Percentiles rank a stretch among this genome's conserved stretches.
Evolutionary conservation across 345 rosid genomes (phyloP).

Genomic region (Linum lewisii): DNA sequence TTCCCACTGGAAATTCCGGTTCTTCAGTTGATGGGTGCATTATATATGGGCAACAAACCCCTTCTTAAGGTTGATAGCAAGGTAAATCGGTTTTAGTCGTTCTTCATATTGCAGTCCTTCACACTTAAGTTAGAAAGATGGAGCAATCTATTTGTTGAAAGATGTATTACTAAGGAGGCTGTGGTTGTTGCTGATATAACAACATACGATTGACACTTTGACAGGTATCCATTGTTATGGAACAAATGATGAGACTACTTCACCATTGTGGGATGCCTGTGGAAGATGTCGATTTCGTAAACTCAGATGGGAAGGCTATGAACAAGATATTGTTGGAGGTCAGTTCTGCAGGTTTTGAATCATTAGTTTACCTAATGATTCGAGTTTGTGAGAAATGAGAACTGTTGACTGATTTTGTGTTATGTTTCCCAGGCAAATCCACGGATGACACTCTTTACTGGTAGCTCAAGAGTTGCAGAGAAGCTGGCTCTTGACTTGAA

Average conservation of each 20-base stretch:
- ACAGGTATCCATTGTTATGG: conserved; percentile 94
- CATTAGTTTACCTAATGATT: background rate
- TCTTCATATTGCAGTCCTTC: too few relatives aligned
- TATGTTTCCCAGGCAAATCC: conserved; percentile 60
- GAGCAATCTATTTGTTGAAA: background rate
- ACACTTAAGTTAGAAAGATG: background rate
- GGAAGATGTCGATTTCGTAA: conserved; percentile 90
- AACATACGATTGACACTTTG: conserved; percentile 2
- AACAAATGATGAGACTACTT: conserved; percentile 88
- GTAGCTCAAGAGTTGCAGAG: conserved; percentile 94
- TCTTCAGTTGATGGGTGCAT: conserved; percentile 96
- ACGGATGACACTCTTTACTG: conserved; percentile 92
- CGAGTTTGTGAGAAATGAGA: background rate
- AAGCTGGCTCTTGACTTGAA: conserved; percentile 85
- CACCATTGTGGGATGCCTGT: conserved; percentile 84
- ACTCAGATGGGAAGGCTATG: conserved; percentile 92
- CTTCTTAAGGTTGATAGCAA: conserved; percentile 92
- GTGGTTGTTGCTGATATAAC: background rate
- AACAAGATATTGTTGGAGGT: conserved; percentile 85
- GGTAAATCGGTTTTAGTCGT: conserved; percentile 47
- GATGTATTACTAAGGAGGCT: background rate
- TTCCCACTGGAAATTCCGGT: conserved; percentile 95
- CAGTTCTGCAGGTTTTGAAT: conserved; percentile 17
- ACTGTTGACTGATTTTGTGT: background rate
- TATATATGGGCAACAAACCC: conserved; percentile 98